phyloP scores from a whole-genome alignment of 2,329 filamentous ascomycete species.

The Colletotrichum sp. region DNA sequence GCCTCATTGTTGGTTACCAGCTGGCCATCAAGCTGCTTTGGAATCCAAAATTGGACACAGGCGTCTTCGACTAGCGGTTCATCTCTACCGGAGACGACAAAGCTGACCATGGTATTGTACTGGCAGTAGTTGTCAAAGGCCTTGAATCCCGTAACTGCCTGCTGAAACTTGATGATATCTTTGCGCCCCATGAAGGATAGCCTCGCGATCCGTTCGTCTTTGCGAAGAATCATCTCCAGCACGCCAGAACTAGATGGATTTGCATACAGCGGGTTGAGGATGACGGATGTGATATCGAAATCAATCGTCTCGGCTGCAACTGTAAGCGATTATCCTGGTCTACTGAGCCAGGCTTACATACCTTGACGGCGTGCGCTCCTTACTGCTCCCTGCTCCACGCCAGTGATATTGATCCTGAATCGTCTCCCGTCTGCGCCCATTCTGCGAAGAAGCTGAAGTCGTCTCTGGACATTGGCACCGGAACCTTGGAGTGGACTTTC shows the following conservation, averaged over 20 bases:
- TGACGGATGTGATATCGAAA: conserved; percentile 31
- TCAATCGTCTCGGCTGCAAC: conserved; percentile 27
- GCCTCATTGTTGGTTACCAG: conserved; percentile 27
- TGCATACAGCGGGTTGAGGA: conserved; percentile 33
- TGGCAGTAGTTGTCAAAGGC: conserved; percentile 30
- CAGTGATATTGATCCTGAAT: conserved; percentile 27
- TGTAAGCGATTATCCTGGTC: not conserved
- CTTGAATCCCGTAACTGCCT: conserved; percentile 37
- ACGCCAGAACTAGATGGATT: conserved; percentile 15
- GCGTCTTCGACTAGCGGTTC: conserved; percentile 30
- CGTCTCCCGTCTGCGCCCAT: conserved; percentile 28
- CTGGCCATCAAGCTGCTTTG: conserved; percentile 28
- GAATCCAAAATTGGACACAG: conserved; percentile 36
- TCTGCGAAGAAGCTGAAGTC: conserved; percentile 24
- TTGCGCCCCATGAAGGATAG: conserved; percentile 29
- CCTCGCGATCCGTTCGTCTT: conserved; percentile 34
- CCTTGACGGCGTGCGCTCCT: conserved; percentile 15
- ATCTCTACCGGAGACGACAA: conserved; percentile 27
- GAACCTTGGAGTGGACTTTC: conserved; percentile 11
- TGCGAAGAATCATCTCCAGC: conserved; percentile 32
- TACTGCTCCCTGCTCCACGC: conserved; percentile 6
- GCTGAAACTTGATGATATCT: conserved; percentile 35
- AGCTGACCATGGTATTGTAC: conserved; percentile 30
- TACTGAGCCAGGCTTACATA: not conserved
- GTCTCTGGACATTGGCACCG: conserved; percentile 12